Evolutionary conservation across 768 basidiomycete species (phyloP).

Genomic region (Amanita exitialis): DNA sequence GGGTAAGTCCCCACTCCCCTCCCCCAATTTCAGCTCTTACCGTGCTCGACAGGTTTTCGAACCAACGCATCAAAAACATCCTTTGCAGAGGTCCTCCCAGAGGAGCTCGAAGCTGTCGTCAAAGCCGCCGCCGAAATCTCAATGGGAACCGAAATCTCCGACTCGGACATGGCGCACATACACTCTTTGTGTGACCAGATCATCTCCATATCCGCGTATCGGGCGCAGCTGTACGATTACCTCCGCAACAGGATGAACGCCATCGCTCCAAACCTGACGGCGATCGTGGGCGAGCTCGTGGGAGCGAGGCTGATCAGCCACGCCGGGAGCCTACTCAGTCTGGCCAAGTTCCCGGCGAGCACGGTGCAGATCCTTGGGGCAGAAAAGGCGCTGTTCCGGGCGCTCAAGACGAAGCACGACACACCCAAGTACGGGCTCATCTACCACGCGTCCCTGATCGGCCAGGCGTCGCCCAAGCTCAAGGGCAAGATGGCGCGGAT

Average conservation of each 20-base stretch:
- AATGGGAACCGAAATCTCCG: slow-evolving; percentile 99
- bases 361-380: slow-evolving; percentile 98
- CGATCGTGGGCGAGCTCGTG: slow-evolving; percentile 85
- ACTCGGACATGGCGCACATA: slow-evolving; percentile 94
- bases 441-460: slow-evolving; percentile 95
- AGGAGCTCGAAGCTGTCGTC: slow-evolving; percentile 91
- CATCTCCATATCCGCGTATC: slow-evolving; percentile 92
- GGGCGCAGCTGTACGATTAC: slow-evolving; percentile 92
- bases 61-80: slow-evolving; percentile 84
- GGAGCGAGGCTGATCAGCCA: slow-evolving; percentile 92
- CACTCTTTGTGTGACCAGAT: slow-evolving; percentile 96
- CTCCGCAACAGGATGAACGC: slow-evolving; percentile 96
- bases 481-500: slow-evolving; percentile 99
- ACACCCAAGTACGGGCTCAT: slow-evolving; percentile 99
- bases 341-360: slow-evolving; percentile 96
- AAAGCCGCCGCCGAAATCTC: slow-evolving; percentile 96
- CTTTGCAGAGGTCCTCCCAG: slow-evolving; percentile 86
- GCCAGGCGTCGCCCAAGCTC: slow-evolving; percentile 94
- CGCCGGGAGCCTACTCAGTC: slow-evolving; percentile 88
- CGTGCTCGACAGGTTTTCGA: slow-evolving; percentile 61
- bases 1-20: slow-evolving; percentile 40
- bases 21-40: background rate
- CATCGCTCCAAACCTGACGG: slow-evolving; percentile 94
- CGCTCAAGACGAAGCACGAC: slow-evolving; percentile 98
- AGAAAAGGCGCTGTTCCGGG: slow-evolving; percentile 96